phyloP scores from a whole-genome alignment of 2,329 filamentous ascomycete species.

The Thielaviopsis musarum region DNA sequence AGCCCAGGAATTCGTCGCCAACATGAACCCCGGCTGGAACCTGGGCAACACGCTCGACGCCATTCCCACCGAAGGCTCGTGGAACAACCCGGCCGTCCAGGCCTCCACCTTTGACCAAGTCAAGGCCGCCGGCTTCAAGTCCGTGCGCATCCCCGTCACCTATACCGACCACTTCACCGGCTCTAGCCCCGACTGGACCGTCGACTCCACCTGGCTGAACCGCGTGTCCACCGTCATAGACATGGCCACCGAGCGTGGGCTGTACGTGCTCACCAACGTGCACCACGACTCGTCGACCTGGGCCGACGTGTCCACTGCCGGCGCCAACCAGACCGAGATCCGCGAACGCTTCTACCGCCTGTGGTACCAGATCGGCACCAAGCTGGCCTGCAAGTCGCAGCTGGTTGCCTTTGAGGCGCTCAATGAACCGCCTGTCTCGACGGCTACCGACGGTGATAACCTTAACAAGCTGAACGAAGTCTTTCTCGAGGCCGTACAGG shows the following conservation, averaged over 20 bases:
- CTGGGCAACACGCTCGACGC: slow-evolving; percentile 44
- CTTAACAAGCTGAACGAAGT: too few species aligned
- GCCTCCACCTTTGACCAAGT: slow-evolving; percentile 32
- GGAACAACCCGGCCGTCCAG: slow-evolving; percentile 38
- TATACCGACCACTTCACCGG: slow-evolving; percentile 39
- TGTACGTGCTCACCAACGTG: too few species aligned
- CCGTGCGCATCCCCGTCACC: slow-evolving; percentile 40
- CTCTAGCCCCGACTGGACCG: slow-evolving; percentile 29
- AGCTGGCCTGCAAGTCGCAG: slow-evolving; percentile 36
- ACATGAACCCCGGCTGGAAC: slow-evolving; percentile 41
- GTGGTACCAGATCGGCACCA: slow-evolving; percentile 40
- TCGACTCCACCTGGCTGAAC: too few species aligned
- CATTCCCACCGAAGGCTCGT: slow-evolving; percentile 36
- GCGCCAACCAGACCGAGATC: slow-evolving; percentile 33
- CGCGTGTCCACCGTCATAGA: too few species aligned
- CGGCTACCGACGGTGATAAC: too few species aligned
- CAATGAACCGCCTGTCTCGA: slow-evolving; percentile 34
- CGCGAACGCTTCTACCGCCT: slow-evolving; percentile 38
- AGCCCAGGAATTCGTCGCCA: slow-evolving; percentile 27
- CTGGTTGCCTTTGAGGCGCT: slow-evolving; percentile 40
- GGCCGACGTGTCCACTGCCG: slow-evolving; percentile 31
- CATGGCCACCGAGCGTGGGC: too few species aligned
- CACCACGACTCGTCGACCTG: too few species aligned
- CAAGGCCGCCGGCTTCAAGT: slow-evolving; percentile 37
- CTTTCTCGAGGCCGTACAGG: too few species aligned